These are phyloP conservation scores for Zygoascus flipseniorum DNA, from an alignment of 805 yeast species.

Conservation along the genomic window DNA sequence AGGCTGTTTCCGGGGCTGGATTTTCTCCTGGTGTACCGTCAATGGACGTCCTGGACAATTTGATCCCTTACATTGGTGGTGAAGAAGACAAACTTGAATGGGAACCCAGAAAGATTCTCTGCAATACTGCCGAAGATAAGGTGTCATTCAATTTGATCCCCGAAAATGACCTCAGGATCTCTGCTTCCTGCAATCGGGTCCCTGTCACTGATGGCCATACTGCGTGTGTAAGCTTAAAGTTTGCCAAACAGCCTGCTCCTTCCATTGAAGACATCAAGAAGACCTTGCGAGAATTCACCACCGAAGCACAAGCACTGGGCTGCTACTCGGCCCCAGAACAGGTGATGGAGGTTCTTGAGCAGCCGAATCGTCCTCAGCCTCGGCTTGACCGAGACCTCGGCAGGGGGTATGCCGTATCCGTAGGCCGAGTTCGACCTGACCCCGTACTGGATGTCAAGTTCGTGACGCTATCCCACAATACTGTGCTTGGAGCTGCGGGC, in stretches of 20 bases:
- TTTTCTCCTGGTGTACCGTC: slow-evolving; percentile 96
- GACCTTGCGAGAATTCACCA: slow-evolving; percentile 59
- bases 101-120: slow-evolving; percentile 92
- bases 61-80: slow-evolving; percentile 90
- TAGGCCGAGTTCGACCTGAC: slow-evolving; percentile 90
- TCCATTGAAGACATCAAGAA: slow-evolving; percentile 70
- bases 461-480: slow-evolving; percentile 96
- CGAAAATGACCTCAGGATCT: slow-evolving; percentile 68
- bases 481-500: slow-evolving; percentile 98
- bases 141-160: slow-evolving; percentile 49
- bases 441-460: slow-evolving; percentile 90
- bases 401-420: slow-evolving; percentile 86
- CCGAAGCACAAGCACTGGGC: slow-evolving; percentile 72
- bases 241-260: slow-evolving; percentile 78
- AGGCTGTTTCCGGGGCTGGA: slow-evolving; percentile 98
- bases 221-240: slow-evolving; percentile 82
- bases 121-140: slow-evolving; percentile 37
- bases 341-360: slow-evolving; percentile 86
- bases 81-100: slow-evolving; percentile 98
- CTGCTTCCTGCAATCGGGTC: slow-evolving; percentile 95
- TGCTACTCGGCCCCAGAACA: slow-evolving; percentile 92
- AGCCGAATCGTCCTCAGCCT: slow-evolving; percentile 93
- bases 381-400: slow-evolving; percentile 95
- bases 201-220: slow-evolving; percentile 98
- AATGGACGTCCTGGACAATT: slow-evolving; percentile 88